Evolutionary conservation across 2,329 filamentous ascomycete genomes (phyloP).

Genomic region (Pseudogymnoascus sp.): DNA sequence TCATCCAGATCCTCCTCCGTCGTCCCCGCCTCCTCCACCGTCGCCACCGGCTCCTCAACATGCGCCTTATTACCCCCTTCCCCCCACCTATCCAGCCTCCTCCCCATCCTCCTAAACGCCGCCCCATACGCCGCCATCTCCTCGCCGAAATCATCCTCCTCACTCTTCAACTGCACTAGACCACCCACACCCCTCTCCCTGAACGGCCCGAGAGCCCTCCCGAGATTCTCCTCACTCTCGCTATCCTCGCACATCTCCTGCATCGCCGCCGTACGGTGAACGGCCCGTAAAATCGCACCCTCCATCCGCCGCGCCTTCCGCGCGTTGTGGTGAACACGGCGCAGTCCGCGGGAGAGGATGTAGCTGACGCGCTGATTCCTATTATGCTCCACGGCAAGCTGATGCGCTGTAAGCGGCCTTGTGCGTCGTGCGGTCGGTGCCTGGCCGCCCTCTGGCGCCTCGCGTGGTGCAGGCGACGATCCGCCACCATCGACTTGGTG

Average conservation of each 20-base stretch:
- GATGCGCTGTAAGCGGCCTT: slow-evolving; percentile 71
- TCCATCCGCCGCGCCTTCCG: slow-evolving; percentile 55
- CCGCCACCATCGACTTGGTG: slow-evolving; percentile 46
- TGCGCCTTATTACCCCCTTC: slow-evolving; percentile 15
- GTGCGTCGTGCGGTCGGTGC: slow-evolving; percentile 46
- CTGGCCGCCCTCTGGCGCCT: slow-evolving; percentile 31
- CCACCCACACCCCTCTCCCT: slow-evolving; percentile 54
- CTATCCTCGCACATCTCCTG: slow-evolving; percentile 52
- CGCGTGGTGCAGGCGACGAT: slow-evolving; percentile 45
- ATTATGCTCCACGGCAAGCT: slow-evolving; percentile 72
- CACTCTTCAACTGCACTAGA: slow-evolving; percentile 50
- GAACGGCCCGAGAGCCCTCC: slow-evolving; percentile 32
- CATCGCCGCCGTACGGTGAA: slow-evolving; percentile 52
- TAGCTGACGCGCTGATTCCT: slow-evolving; percentile 73
- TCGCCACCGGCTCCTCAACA: slow-evolving; percentile 28
- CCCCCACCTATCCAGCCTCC: slow-evolving; percentile 65
- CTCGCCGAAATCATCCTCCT: slow-evolving; percentile 69
- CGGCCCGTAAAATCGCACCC: slow-evolving; percentile 58
- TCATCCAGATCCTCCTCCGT: slow-evolving; percentile 45
- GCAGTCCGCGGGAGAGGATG: slow-evolving; percentile 67
- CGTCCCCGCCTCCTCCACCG: slow-evolving; percentile 25
- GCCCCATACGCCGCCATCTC: slow-evolving; percentile 60
- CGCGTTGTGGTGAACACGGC: slow-evolving; percentile 55
- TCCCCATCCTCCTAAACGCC: slow-evolving; percentile 52
- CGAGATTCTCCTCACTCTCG: slow-evolving; percentile 46